Evolutionary conservation across 805 yeast genomes (phyloP).

Genomic region (Candida verbasci): DNA sequence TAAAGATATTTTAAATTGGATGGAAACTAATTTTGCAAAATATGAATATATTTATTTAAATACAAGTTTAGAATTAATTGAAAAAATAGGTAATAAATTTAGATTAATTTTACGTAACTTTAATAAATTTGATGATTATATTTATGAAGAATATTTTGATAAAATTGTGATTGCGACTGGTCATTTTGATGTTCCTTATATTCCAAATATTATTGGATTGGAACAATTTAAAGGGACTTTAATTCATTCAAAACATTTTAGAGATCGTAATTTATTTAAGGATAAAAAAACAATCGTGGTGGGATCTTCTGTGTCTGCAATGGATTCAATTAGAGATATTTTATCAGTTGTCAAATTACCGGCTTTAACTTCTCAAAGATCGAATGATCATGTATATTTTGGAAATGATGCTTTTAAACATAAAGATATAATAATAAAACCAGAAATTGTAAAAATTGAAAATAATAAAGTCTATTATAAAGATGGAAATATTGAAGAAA

Average conservation of each 20-base stretch:
- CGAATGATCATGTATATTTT: constrained; percentile 12
- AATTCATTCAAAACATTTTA: constrained; percentile 43
- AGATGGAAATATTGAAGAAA: constrained; percentile 20
- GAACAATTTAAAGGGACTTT: constrained; percentile 28
- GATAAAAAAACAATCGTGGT: constrained; percentile 30
- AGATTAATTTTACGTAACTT: constrained; percentile 18
- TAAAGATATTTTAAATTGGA: constrained; percentile 14
- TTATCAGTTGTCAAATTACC: constrained; percentile 14
- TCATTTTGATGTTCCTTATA: constrained; percentile 44
- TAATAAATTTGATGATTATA: constrained; percentile 18
- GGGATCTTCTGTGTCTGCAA: constrained; percentile 65
- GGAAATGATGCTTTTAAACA: constrained; percentile 10
- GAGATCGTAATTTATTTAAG: constrained; percentile 26
- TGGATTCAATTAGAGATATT: constrained; percentile 40
- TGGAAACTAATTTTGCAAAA: constrained; percentile 3
- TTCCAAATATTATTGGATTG: constrained; percentile 42
- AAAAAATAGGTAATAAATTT: constrained; percentile 16
- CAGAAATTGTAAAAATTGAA: constrained; percentile 11
- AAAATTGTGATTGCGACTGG: constrained; percentile 44
- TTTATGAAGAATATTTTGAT: constrained; percentile 33
- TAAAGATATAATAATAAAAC: constrained; percentile 2
- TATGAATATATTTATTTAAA: constrained; percentile 15
- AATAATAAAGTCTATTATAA: constrained; percentile 18
- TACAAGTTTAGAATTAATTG: constrained; percentile 25
- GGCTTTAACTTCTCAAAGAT: constrained; percentile 10